Evolutionary conservation across 2,329 filamentous ascomycete species (phyloP).

Genomic region (Aspergillus fumigatus): DNA sequence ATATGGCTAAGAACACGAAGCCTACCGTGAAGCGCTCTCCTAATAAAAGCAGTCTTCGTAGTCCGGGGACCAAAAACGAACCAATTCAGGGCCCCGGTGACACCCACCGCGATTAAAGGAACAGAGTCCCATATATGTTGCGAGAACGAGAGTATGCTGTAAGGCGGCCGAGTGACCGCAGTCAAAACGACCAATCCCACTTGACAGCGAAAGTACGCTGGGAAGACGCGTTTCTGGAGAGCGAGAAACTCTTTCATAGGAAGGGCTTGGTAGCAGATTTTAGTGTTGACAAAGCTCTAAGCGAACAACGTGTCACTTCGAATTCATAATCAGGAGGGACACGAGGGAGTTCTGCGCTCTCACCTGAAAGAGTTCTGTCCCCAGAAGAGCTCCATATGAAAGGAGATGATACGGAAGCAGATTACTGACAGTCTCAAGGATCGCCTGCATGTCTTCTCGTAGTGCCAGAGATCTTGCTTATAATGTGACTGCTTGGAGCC

Average conservation of each 20-base stretch:
- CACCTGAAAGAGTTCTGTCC: constrained; percentile 36
- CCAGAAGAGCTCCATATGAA: constrained; percentile 37
- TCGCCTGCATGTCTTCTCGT: constrained; percentile 9
- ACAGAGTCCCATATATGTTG: constrained; percentile 18
- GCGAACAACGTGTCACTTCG: background rate
- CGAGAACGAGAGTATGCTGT: constrained; percentile 26
- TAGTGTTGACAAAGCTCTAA: constrained; percentile 40
- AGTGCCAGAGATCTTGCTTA: too few species aligned
- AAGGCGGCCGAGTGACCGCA: constrained; percentile 30
- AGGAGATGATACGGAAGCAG: constrained; percentile 35
- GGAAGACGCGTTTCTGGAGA: constrained; percentile 39
- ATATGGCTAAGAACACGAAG: background rate
- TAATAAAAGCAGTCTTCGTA: constrained; percentile 29
- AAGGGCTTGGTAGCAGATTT: constrained; percentile 33
- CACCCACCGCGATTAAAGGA: constrained; percentile 26
- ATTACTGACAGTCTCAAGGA: constrained; percentile 11
- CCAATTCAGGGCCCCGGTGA: constrained; percentile 34
- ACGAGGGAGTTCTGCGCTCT: background rate
- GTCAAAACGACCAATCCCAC: constrained; percentile 32
- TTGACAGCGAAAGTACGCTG: constrained; percentile 38
- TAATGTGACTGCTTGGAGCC: background rate
- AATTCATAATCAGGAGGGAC: background rate
- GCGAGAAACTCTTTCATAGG: constrained; percentile 35
- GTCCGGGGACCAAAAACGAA: constrained; percentile 34
- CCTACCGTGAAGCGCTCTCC: constrained; percentile 21